These are phyloP conservation scores for Sanguinoderma infundibulare DNA, from an alignment of 1,284 basidiomycete species.

Conservation along the genomic window DNA sequence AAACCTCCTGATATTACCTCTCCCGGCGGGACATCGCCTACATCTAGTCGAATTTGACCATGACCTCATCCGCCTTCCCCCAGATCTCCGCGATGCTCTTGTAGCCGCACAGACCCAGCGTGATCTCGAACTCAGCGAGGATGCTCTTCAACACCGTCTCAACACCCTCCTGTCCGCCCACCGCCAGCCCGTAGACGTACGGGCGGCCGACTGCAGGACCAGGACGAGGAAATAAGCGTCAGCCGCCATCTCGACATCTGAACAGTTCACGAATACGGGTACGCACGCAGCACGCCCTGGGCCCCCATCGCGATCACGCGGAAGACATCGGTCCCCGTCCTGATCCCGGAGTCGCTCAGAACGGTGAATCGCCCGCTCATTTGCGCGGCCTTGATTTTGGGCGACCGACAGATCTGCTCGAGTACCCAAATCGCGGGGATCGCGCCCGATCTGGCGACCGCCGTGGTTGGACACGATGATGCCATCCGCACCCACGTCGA, in stretches of 20 bases:
- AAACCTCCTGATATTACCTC: background rate
- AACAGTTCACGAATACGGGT: background rate
- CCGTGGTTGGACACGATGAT: constrained; percentile 85
- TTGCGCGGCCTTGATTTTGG: constrained; percentile 59
- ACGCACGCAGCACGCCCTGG: constrained; percentile 44
- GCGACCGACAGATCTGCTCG: constrained; percentile 58
- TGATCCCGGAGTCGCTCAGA: constrained; percentile 80
- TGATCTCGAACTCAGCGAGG: constrained; percentile 58
- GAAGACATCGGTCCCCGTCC: constrained; percentile 77
- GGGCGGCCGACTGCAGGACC: constrained; percentile 45
- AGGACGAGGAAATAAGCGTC: too few species aligned
- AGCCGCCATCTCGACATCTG: constrained; percentile 45
- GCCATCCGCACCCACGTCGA: constrained; percentile 69
- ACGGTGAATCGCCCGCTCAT: constrained; percentile 60
- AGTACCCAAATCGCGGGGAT: constrained; percentile 74
- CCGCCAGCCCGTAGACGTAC: constrained; percentile 54
- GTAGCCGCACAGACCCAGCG: constrained; percentile 49
- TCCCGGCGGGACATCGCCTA: background rate
- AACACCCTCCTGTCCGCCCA: constrained; percentile 56
- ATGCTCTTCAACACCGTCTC: constrained; percentile 52
- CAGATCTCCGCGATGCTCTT: constrained; percentile 41
- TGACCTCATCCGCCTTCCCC: constrained; percentile 26
- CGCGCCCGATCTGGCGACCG: constrained; percentile 45
- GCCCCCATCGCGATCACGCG: constrained; percentile 73
- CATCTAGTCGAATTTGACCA: background rate